A percentile compares a stretch with the other conserved stretches of the same genome.
phyloP scores from a whole-genome alignment of 176 grass and related monocot species.

The Zoysia pacifica region DNA sequence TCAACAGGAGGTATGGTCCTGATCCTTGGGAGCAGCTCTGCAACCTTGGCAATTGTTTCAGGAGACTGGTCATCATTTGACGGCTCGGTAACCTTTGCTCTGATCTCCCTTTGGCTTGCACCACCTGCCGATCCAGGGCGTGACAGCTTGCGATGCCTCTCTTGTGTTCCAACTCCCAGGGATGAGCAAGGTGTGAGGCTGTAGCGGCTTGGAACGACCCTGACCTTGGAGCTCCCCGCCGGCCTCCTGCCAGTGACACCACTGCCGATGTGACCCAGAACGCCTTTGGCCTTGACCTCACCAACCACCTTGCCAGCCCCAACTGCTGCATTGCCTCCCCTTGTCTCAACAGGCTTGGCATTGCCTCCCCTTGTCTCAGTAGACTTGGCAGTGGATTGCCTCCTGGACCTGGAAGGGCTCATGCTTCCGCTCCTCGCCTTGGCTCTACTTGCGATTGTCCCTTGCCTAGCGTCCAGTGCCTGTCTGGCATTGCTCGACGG shows the following conservation, averaged over 20 bases:
- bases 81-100: slow-evolving; percentile 10
- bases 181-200: slow-evolving; percentile 50
- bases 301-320: slow-evolving; percentile 37
- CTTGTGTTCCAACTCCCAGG: slow-evolving; percentile 30
- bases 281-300: slow-evolving; percentile 29
- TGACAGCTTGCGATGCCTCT: slow-evolving; percentile 52
- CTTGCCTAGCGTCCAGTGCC: slow-evolving; percentile 27
- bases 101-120: slow-evolving; percentile 10
- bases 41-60: slow-evolving; percentile 60
- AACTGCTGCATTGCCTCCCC: slow-evolving; percentile 29
- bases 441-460: slow-evolving; percentile 29
- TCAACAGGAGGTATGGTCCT: slow-evolving; percentile 48
- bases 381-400: slow-evolving; percentile 56
- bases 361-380: slow-evolving; percentile 31
- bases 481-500: slow-evolving; percentile 46
- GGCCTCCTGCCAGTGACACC: slow-evolving; percentile 48
- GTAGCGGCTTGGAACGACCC: slow-evolving; percentile 84
- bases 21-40: slow-evolving; percentile 69
- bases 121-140: slow-evolving; percentile 1
- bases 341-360: slow-evolving; percentile 41
- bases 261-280: slow-evolving; percentile 8
- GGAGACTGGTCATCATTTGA: slow-evolving; percentile 38
- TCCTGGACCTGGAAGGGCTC: slow-evolving; percentile 55
- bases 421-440: slow-evolving; percentile 55
- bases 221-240: slow-evolving; percentile 53